Conservation (phyloP, 2,329 filamentous ascomycete genomes). For the Colletotrichum endophyticum region DNA sequence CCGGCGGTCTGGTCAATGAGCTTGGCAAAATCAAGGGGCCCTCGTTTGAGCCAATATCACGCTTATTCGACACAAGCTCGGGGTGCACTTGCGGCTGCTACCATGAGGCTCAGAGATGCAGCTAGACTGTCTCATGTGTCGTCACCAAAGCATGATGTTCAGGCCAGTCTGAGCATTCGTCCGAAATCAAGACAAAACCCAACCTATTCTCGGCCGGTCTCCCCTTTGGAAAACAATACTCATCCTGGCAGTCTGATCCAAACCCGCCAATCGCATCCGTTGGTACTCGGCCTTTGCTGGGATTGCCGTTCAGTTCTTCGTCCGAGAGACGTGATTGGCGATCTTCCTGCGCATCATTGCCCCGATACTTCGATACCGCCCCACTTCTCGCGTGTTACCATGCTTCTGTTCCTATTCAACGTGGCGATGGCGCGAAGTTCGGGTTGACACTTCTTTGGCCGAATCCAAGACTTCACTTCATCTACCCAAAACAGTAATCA, state of each 20-base stretch:
- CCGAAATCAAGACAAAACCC: neutral
- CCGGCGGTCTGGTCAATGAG: neutral
- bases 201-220: neutral
- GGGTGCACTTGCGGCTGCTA: neutral
- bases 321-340: neutral
- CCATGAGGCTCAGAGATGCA: neutral
- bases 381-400: neutral
- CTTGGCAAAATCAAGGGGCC: neutral
- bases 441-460: neutral
- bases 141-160: neutral
- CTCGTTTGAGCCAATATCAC: neutral
- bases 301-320: neutral
- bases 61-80: slow-evolving; percentile 9
- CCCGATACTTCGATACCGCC: neutral
- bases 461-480: neutral
- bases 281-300: neutral
- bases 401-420: neutral
- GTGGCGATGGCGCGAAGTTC: neutral
- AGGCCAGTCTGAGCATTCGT: neutral
- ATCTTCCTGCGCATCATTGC: neutral
- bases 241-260: neutral
- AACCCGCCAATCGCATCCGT: slow-evolving; percentile 10
- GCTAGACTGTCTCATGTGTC: neutral
- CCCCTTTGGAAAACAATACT: neutral
- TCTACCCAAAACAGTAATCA: neutral